Evolutionary conservation across 208 protist genomes (phyloP), one percentile per base, ranked within the genome.

Genomic region (Plasmodiophora brassicae): DNA sequence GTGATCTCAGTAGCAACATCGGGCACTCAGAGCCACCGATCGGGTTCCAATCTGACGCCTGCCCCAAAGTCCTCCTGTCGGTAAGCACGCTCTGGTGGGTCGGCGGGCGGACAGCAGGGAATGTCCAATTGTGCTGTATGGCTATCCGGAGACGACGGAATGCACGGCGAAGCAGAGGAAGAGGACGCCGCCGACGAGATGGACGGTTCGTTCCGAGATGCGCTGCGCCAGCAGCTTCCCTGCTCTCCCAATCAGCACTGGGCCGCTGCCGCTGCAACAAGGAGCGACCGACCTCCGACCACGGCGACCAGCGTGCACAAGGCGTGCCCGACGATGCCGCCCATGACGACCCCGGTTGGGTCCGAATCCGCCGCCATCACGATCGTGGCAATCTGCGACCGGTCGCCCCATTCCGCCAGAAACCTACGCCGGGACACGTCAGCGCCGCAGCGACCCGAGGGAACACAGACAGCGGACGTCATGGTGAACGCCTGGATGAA

Each of bases 301-400:
- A 98, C 97, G 8, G 97, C 97, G 20, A 94, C 87, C 65, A 94
- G 95, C 0, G 97, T 98, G 93, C 96, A 98, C 60, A 97, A 85
- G 10, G 95, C 92, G 89, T 98, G 97, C 14, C 97, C 97, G 14
- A 97, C 57, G 35, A 96, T 92, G 41, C 95, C 96, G 22, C 89
- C 89, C 5, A 91, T 8, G 14, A 71, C 85, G 14, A 91, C 87
- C 10, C 89, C 89, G 25, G 44, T 1, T 1, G 85, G 43, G 38
- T 90, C 54, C 45, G 71, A n/a, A 0, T 90, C 60, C 0, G 89
- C 85, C 1, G 87, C 89, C 5, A 91, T 38, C 46, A 84, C 89
- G 83, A 91, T 91, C n/a, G 89, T 91, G n/a, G 89, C 87, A 0
- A 91, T 91, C 83, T 91, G 89, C 20, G 86, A 89, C n/a, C 89